phyloP scores from a whole-genome alignment of 2,329 filamentous ascomycete genomes.

The Paecilomyces dactylethromorphus region DNA sequence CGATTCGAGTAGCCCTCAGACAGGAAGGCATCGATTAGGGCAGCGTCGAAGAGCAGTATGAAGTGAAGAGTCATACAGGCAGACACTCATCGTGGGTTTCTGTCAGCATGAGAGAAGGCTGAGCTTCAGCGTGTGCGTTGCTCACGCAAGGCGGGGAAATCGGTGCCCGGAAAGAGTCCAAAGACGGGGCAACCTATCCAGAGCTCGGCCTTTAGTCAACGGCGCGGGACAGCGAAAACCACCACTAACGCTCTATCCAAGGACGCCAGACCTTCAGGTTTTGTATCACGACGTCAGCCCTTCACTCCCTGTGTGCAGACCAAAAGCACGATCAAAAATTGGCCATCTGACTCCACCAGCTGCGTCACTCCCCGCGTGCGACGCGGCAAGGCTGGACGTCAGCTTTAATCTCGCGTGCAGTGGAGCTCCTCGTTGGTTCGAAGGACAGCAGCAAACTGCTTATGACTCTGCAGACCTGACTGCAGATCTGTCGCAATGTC shows the following conservation, averaged over 20 bases:
- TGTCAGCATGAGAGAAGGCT: background rate
- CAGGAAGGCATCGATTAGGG: background rate
- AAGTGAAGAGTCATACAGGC: background rate
- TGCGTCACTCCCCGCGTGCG: background rate
- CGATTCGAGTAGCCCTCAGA: background rate
- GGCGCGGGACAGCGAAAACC: background rate
- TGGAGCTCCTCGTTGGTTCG: background rate
- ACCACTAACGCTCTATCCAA: background rate
- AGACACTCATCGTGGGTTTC: background rate
- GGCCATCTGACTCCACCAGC: background rate
- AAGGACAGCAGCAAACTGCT: background rate
- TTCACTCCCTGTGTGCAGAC: background rate
- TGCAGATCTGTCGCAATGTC: slow-evolving; percentile 39
- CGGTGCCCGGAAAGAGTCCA: background rate
- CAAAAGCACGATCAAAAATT: background rate
- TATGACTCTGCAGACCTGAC: background rate
- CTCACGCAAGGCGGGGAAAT: background rate
- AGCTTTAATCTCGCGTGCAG: background rate
- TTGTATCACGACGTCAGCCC: background rate
- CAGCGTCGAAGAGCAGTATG: background rate
- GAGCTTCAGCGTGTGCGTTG: background rate
- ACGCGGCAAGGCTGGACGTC: background rate
- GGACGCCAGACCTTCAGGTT: background rate
- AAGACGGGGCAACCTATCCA: background rate
- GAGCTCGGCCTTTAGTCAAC: background rate